These are phyloP conservation scores for Beta lomatogona DNA, from an alignment of 179 eudicot genomes.

Conservation along the genomic window DNA sequence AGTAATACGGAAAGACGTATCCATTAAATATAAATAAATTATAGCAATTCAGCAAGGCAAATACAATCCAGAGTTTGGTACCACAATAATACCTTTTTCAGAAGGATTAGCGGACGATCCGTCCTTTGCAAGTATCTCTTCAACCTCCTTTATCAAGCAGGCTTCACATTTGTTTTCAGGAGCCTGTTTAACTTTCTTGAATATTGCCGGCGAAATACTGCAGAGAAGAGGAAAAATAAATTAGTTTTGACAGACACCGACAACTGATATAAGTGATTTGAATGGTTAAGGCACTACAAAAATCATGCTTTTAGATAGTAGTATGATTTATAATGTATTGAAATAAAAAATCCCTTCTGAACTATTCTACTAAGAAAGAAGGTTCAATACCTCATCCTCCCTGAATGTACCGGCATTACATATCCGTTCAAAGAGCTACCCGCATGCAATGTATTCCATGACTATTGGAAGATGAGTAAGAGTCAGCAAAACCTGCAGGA, in stretches of 20 bases:
- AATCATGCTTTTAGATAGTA: neutral
- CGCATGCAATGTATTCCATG: too few species aligned
- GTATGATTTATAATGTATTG: too few species aligned
- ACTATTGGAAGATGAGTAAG: too few species aligned
- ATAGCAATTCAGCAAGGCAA: too few species aligned
- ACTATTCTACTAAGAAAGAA: too few species aligned
- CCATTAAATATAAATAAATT: too few species aligned
- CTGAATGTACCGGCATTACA: too few species aligned
- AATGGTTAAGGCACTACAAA: neutral
- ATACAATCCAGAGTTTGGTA: neutral
- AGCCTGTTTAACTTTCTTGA: slow-evolving; percentile 84
- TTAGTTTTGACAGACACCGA: slow-evolving; percentile 12
- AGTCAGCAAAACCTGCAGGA: too few species aligned
- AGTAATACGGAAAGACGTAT: too few species aligned
- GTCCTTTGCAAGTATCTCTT: slow-evolving; percentile 72
- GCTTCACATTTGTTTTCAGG: slow-evolving; percentile 79
- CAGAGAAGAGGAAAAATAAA: slow-evolving; percentile 20
- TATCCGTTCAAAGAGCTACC: too few species aligned
- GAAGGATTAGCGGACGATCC: slow-evolving; percentile 79
- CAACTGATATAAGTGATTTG: neutral
- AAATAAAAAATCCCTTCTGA: too few species aligned
- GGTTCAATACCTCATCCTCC: too few species aligned
- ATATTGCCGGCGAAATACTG: slow-evolving; percentile 76
- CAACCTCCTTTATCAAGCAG: slow-evolving; percentile 74
- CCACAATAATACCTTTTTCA: slow-evolving; percentile 67